Percentiles rank a stretch among this genome's conserved stretches.
These are phyloP conservation scores for Caryopteris hybrid DNA, from an alignment of 305 asterid genomes.

Conservation along the genomic window DNA sequence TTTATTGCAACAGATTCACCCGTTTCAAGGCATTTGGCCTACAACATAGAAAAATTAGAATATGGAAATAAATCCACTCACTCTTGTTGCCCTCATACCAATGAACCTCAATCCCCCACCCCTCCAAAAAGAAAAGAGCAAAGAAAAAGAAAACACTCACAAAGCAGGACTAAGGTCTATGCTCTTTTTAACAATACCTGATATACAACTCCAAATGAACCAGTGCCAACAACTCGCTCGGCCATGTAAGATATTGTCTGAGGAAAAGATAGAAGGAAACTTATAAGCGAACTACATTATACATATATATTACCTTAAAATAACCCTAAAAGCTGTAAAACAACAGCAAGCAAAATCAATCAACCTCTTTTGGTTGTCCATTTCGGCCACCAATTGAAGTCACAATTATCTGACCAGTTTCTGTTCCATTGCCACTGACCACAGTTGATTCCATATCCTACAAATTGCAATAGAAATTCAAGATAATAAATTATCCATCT, in stretches of 20 bases:
- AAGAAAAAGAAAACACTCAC: neutral
- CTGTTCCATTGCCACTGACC: conserved; percentile 76
- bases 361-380: conserved; percentile 81
- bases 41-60: neutral
- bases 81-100: neutral
- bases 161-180: neutral
- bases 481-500: conserved; percentile 14
- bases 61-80: neutral
- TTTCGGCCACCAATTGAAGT: conserved; percentile 66
- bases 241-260: conserved; percentile 94
- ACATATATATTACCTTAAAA: neutral
- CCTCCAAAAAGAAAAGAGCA: too few species aligned
- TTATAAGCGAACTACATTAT: neutral
- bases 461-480: neutral
- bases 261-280: conserved; percentile 6
- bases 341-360: neutral
- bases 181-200: conserved; percentile 45
- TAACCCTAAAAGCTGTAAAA: neutral
- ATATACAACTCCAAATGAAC: conserved; percentile 93
- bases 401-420: conserved; percentile 81
- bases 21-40: conserved; percentile 90
- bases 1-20: conserved; percentile 87
- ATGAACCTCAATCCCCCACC: neutral
- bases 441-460: conserved; percentile 79
- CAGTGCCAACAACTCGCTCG: conserved; percentile 93